Conservation (phyloP, 2,329 filamentous ascomycete genomes). For the Phyllosticta capitalensis region DNA sequence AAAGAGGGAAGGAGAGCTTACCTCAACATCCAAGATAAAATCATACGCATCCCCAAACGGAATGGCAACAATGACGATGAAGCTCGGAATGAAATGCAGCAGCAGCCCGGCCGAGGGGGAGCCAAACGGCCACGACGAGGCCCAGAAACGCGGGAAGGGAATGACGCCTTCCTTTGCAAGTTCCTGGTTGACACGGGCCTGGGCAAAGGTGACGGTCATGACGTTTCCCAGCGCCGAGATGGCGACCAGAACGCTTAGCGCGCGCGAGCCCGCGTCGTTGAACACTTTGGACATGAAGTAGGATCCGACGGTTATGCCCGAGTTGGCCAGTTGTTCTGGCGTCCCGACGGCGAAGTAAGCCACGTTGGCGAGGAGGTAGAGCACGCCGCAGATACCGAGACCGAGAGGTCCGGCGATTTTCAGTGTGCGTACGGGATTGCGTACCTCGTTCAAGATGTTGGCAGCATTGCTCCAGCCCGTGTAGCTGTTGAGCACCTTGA, state of each 20-base stretch:
- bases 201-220: constrained; percentile 58
- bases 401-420: constrained; percentile 53
- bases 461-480: constrained; percentile 53
- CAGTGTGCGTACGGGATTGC: constrained; percentile 56
- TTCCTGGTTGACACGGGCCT: constrained; percentile 63
- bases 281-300: constrained; percentile 59
- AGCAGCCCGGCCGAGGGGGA: constrained; percentile 59
- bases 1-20: no score
- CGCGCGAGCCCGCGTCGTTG: constrained; percentile 45
- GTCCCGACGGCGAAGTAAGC: constrained; percentile 57
- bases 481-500: constrained; percentile 61
- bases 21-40: constrained; percentile 62
- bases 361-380: constrained; percentile 60
- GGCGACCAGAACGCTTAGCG: constrained; percentile 52
- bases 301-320: constrained; percentile 58
- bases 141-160: constrained; percentile 50
- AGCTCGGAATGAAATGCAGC: constrained; percentile 58
- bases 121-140: constrained; percentile 57
- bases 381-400: constrained; percentile 49
- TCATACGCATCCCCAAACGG: constrained; percentile 59
- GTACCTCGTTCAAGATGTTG: constrained; percentile 63
- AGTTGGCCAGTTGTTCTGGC: constrained; percentile 55
- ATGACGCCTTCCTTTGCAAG: constrained; percentile 63
- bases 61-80: constrained; percentile 56
- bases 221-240: constrained; percentile 62